Percentiles rank a stretch among this genome's conserved stretches.
Conservation (phyloP, 352 stramenopile genomes). For the Phytophthora macrochlamydospora region DNA sequence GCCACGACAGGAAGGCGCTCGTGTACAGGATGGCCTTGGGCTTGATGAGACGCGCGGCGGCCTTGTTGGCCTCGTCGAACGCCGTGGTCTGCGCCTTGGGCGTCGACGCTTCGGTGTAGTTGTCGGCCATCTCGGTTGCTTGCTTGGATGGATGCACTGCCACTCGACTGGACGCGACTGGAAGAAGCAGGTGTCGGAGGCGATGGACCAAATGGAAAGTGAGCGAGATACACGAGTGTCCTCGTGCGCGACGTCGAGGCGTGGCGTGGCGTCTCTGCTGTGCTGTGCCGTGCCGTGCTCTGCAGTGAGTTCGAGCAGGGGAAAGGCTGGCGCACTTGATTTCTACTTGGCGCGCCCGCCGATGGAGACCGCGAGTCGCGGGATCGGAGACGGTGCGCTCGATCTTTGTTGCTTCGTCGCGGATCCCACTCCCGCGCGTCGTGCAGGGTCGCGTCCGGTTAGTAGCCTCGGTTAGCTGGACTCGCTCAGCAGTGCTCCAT, state of each 20-base stretch:
- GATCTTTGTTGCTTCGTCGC: not conserved
- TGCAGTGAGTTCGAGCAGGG: not conserved
- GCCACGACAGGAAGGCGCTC: constrained; percentile 1
- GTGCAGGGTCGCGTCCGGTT: not conserved
- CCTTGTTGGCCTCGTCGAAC: constrained; percentile 20
- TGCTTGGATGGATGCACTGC: not conserved
- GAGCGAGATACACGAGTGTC: not conserved
- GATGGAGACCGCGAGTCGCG: not conserved
- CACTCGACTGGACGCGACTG: not conserved
- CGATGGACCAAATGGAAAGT: constrained; percentile 17
- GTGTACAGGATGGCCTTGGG: constrained; percentile 17
- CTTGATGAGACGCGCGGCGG: constrained; percentile 9
- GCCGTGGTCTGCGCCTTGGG: constrained; percentile 3
- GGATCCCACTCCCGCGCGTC: not conserved
- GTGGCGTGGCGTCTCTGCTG: too few species aligned
- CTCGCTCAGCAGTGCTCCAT: too few species aligned
- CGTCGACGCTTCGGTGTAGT: constrained; percentile 10
- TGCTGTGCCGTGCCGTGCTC: too few species aligned
- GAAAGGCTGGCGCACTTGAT: constrained; percentile 21
- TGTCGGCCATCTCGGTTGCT: constrained; percentile 5
- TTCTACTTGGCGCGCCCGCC: constrained; percentile 13
- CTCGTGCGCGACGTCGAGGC: too few species aligned
- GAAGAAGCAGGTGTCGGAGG: not conserved
- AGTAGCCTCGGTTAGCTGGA: not conserved
- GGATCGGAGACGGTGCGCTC: not conserved